Evolutionary conservation across 2,329 filamentous ascomycete genomes (phyloP), one percentile per base, ranked within the genome.

Genomic region (Sordariomycetes sp.): DNA sequence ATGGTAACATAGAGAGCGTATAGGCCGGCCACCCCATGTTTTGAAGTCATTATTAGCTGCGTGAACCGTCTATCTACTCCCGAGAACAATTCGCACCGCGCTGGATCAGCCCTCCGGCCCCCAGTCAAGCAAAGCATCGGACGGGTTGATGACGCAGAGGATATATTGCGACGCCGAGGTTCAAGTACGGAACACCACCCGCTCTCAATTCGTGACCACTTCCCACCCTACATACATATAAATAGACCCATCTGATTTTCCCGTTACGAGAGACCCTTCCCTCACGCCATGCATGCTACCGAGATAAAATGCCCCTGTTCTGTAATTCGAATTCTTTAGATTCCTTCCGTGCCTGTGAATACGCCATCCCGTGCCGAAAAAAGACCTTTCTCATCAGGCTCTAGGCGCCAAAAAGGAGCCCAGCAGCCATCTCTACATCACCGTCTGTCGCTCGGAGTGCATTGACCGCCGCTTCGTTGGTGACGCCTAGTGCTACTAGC

Each of bases 351-450:
- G 35, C 37, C 37, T 37, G 37, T 55, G 24, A 46, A 48, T 43
- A 43, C 54, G 37, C 37, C 37, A 3, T 18, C 18, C 35, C 34
- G 20, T 16, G 37, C 11, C 10, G 32, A 24, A 32, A 22, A 53
- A n/a, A 25, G 48, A 32, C 12, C 24, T 22, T 24, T 20, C 18
- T 20, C 25, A 32, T 46, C 6, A 14, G 18, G 40, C n/a, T 16
- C 55, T 46, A 78, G 54, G 74, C 73, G 60, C 80, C 75, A 64
- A 85, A 90, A 57, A 97, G 80, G 61, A 96, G 78, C 54, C 87
- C 86, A 53, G 91, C 92, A n/a, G 93, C 93, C 62, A 86, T 83
- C 61, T 97, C 90, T 8, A 97, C 83, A 66, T 97, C 89, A 22
- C 94, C 93, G 22, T 85, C 85, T 18, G 89, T 89, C 34, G 90